Evolutionary conservation across 345 rosid species (phyloP), one percentile per base, ranked within the genome.

Genomic region (Boechera stricta): DNA sequence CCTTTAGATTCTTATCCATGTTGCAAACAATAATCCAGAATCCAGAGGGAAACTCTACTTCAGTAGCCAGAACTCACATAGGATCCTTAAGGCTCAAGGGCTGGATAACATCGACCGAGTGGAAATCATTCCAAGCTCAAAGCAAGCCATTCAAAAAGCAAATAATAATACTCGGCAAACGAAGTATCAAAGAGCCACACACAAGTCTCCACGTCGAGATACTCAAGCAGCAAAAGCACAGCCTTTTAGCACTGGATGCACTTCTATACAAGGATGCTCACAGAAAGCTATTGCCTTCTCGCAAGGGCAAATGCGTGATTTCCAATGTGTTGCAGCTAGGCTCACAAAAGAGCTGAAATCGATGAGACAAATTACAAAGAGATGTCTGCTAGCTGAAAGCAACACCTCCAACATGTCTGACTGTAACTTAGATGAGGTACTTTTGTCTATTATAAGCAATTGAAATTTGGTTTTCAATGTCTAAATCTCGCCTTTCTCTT

Each of bases 201-300:
- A 58, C 83, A 82, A 72, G 83, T 18, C 71, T 81, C 66, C 81
- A 57, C 86, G 75, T 57, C 82, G 56, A 58, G 56, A 29, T 29
- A 53, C 26, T 49, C 62, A 18, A 16, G 45, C 78, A 67, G 36
- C 70, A 18, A 73, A 72, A 8, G 5, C 18, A 44, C 74, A 35
- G 45, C 68, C 79, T 48, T 63, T 83, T 58, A 69, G 81, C 67
- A 73, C 81, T 24, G 79, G 87, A 56, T 55, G 81, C 81, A 39
- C 76, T 69, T 81, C 91, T 32, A 51, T 74, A 41, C 80, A 80
- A 70, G 85, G 80, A 44, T 90, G 84, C 80, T 78, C 97, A 65
- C 84, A 87, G 82, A 90, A 82, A 74, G 96, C 88, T 63, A 84
- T 91, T 79, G 77, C 79, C 67, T 95, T 92, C 85, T 86, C 96